Percentiles rank a stretch among this genome's conserved stretches.
phyloP scores from a whole-genome alignment of 164 flowering plant genomes.

The Dillenia turbinata region DNA sequence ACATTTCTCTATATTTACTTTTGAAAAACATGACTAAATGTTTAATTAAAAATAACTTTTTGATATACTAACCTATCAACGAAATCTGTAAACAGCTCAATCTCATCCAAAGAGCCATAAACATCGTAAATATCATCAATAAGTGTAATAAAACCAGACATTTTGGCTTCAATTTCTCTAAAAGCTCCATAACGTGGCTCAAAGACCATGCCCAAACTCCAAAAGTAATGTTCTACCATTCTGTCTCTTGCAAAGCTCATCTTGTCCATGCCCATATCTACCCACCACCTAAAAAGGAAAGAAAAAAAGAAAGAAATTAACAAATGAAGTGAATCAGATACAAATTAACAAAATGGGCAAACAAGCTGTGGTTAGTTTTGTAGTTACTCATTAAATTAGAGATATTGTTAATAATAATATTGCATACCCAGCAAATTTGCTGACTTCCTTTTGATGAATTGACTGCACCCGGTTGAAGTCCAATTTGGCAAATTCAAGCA shows the following conservation, averaged over 20 bases:
- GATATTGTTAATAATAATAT: no score
- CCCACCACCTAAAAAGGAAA: slow-evolving; percentile 37
- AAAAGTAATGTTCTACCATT: slow-evolving; percentile 23
- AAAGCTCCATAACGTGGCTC: slow-evolving; percentile 24
- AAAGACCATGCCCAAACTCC: slow-evolving; percentile 10
- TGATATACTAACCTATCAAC: slow-evolving; percentile 25
- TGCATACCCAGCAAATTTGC: slow-evolving; percentile 5
- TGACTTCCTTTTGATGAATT: slow-evolving; percentile 10
- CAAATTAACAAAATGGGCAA: neutral
- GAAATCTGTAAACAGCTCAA: slow-evolving; percentile 23
- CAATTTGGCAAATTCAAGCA: slow-evolving; percentile 14
- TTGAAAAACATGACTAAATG: no score
- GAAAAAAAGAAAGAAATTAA: neutral
- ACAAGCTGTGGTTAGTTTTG: no score
- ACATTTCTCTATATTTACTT: no score
- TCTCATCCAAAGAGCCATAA: slow-evolving; percentile 37
- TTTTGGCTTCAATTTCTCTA: slow-evolving; percentile 11
- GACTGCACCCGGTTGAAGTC: slow-evolving; percentile 19
- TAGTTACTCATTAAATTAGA: no score
- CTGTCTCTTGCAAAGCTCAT: slow-evolving; percentile 33
- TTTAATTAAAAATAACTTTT: no score
- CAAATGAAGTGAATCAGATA: neutral
- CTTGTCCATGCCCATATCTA: slow-evolving; percentile 9
- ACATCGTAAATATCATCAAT: slow-evolving; percentile 42
- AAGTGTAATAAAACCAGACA: slow-evolving; percentile 10